phyloP scores from a whole-genome alignment of 495 filamentous ascomycete species.

The Tuber aestivum region DNA sequence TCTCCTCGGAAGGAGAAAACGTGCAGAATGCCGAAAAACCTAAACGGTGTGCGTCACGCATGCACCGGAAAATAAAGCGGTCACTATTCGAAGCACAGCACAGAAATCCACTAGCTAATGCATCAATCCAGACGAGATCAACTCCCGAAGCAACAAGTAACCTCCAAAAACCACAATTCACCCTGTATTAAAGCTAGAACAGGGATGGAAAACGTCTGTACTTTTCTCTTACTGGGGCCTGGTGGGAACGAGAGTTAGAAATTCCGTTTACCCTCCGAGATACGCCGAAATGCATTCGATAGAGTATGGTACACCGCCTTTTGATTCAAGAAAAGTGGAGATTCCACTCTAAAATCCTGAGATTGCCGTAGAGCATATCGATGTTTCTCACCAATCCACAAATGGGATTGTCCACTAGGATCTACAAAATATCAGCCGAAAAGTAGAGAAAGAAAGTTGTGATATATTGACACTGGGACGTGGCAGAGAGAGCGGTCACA shows the following conservation, averaged over 20 bases:
- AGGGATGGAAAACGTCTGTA: neutral
- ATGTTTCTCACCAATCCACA: neutral
- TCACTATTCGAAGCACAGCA: slow-evolving; percentile 22
- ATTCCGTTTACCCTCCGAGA: slow-evolving; percentile 1
- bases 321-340: neutral
- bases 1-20: slow-evolving; percentile 21
- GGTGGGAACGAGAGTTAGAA: neutral
- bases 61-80: slow-evolving; percentile 31
- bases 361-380: neutral
- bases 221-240: neutral
- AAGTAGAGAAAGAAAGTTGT: slow-evolving; percentile 3
- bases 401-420: slow-evolving; percentile 8
- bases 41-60: slow-evolving; percentile 36
- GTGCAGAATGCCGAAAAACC: slow-evolving; percentile 25
- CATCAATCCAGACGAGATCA: slow-evolving; percentile 1
- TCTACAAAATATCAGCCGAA: slow-evolving; percentile 18
- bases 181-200: neutral
- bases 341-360: slow-evolving; percentile 2
- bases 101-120: slow-evolving; percentile 1
- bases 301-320: neutral
- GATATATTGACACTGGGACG: slow-evolving; percentile 23
- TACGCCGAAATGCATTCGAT: neutral
- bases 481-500: slow-evolving; percentile 22
- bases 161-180: neutral
- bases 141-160: slow-evolving; percentile 2